Evolutionary conservation across 371 early-diverging fungal genomes (phyloP).

Genomic region (Rhizomucor pusillus): DNA sequence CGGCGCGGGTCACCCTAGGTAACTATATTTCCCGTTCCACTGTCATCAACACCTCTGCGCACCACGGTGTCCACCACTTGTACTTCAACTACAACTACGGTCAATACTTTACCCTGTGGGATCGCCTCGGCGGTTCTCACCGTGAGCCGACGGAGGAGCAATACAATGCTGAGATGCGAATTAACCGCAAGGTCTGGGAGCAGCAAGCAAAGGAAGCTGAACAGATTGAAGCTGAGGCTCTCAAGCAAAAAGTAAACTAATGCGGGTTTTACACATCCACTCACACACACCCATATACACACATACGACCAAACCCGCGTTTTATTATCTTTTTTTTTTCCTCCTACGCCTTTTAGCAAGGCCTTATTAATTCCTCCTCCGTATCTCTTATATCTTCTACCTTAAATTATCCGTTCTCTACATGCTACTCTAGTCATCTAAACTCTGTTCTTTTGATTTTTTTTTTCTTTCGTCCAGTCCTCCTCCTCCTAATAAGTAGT

Average conservation of each 20-base stretch:
- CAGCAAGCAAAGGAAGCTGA: constrained; percentile 70
- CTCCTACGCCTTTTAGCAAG: too few species aligned
- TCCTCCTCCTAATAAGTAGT: too few species aligned
- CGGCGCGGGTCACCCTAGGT: constrained; percentile 30
- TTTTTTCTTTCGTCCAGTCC: too few species aligned
- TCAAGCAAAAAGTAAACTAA: constrained; percentile 22
- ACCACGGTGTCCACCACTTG: constrained; percentile 94
- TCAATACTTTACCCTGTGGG: constrained; percentile 93
- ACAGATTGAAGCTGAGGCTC: constrained; percentile 39
- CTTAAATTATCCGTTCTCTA: too few species aligned
- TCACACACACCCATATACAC: too few species aligned
- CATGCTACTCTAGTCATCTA: too few species aligned
- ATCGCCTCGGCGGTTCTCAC: constrained; percentile 71
- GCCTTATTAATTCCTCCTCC: too few species aligned
- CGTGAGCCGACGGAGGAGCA: constrained; percentile 71
- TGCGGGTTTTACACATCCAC: too few species aligned
- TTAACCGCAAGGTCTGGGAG: constrained; percentile 62
- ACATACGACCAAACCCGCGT: too few species aligned
- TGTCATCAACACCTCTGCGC: constrained; percentile 85
- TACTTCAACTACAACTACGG: constrained; percentile 99
- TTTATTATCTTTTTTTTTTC: too few species aligned
- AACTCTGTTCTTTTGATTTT: too few species aligned
- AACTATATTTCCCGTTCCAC: constrained; percentile 58
- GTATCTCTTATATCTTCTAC: too few species aligned
- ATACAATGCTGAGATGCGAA: constrained; percentile 59